phyloP scores from a whole-genome alignment of 1,284 basidiomycete genomes.

The Hymenochaete sp. region DNA sequence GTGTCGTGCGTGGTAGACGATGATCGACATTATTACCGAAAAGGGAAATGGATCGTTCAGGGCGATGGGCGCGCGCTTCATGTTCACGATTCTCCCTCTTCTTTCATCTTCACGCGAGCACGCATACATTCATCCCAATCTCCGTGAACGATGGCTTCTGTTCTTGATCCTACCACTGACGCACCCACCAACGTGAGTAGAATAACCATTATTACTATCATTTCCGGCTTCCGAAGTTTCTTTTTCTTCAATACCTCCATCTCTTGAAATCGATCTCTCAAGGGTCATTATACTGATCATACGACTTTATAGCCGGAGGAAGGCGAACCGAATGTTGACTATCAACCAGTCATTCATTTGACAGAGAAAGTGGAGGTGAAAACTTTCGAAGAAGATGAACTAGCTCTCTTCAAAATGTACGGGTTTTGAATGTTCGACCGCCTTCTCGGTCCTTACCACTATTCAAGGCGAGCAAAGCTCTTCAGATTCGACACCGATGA shows the following conservation, averaged over 20 bases:
- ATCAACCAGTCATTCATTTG: conserved; percentile 95
- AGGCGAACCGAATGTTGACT: conserved; percentile 84
- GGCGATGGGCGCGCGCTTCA: conserved; percentile 7
- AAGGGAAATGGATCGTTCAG: conserved; percentile 2
- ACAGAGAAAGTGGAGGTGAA: conserved; percentile 94
- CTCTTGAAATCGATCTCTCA: conserved; percentile 7
- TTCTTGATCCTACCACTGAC: conserved; percentile 14
- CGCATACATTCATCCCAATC: neutral
- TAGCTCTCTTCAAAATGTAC: conserved; percentile 93
- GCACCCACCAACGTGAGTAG: conserved; percentile 12
- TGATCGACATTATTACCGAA: neutral
- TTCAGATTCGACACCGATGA: conserved; percentile 85
- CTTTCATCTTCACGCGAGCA: neutral
- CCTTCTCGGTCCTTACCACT: conserved; percentile 5
- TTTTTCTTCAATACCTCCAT: neutral
- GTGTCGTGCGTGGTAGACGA: conserved; percentile 15
- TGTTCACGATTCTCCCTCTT: conserved; percentile 4
- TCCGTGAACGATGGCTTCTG: conserved; percentile 16
- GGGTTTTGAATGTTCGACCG: conserved; percentile 29
- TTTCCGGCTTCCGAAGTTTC: neutral
- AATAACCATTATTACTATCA: neutral
- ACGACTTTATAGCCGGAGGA: conserved; percentile 48
- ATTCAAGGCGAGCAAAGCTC: conserved; percentile 87
- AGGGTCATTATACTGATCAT: neutral
- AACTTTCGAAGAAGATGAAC: conserved; percentile 94